Base-by-base conservation (phyloP, 2,329 filamentous ascomycete genomes). In the Coniochaeta sp. region DNA sequence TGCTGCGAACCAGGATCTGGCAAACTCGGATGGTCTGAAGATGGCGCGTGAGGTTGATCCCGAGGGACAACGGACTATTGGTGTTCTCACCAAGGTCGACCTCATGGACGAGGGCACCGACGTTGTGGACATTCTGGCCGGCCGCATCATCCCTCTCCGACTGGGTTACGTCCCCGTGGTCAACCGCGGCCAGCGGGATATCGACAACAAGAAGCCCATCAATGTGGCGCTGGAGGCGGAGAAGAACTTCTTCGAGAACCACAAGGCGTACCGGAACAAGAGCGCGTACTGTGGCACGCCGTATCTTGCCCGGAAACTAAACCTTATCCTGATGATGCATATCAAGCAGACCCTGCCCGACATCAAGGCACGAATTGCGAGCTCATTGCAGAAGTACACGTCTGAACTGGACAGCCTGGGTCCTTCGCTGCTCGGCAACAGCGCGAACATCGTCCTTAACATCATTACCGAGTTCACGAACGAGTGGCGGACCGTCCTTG, bases 251-350 rank as follows among this genome's bases (percentile, higher is more conserved):
- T 99, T 99, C 73, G 95, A 99, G 70, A 93, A 93, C 75, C 95
- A 99, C 84, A 96, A 96, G 79, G 93, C 95, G 36, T 99, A 99
- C 77, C 86, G 93, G 62, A 99, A 98, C 79, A 99, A 99, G 86
- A 93, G 91, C 72, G 90, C 93, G 6, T 99, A 99, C 82, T 99
- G 95, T 75, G 95, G 95, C 74, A 99, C 95, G 3, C 95, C 95
- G 4, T 99, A 99, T 72, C 81, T 99, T 62, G 95, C 95, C 4
- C 88, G 93, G 67, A 99, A 99, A 78, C 85, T 99, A 62, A 99
- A 99, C 77, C 82, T 99, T 70, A 98, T 99, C 71, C 84, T 99
- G 67, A 98, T 99, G 93, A 99, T 99, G 95, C 95, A 99, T 80
- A 99, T 99, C 81, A 99, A 99, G 79, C 93, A 99, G 79, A 99